Evolutionary conservation across 2,329 filamentous ascomycete genomes (phyloP), one percentile per base, ranked within the genome.

Genomic region (Paraphaeosphaeria minitans): DNA sequence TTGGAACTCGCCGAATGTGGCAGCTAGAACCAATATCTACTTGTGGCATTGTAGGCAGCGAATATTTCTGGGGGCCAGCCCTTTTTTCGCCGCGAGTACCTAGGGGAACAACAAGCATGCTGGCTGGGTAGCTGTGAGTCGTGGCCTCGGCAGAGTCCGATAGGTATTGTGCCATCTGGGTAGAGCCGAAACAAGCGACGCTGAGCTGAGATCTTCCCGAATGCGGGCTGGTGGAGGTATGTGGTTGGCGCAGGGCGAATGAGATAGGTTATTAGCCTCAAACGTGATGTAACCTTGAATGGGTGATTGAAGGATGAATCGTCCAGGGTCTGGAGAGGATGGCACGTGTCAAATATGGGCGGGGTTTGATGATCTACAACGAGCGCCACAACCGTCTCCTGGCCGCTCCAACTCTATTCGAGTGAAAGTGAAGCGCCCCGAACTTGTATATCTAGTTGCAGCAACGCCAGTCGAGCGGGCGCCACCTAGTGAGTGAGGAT

Each of bases 1-100:
- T 27, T 41, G 13, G 49, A 14, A 51, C 41, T 42, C 21, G 49
- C 49, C 49, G 2, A 52, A 42, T 42, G 21, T 42, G 49, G 49
- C 49, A 52, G 49, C 49, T 37, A 8, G 6, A 35, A 31, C 33
- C 31, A 39, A 13, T 27, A 6, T 6, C 6, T 27, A 6, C 24
- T 27, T 27, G 24, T 27, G 6, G 24, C 6, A 16, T n/a, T 16
- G n/a, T 22, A 21, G 49, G 22, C 12, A 29, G 27, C 22, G 9
- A 14, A 2, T 12, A 27, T 14, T 6, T 29, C n/a, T 10, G 13
- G 12, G 14, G 21, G 9, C 13, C 49, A 24, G 4, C 2, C 9
- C 10, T 4, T 12, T 24, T 19, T 41, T 52, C 22, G 37, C 10
- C 22, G 35, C 35, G 35, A n/a, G n/a, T n/a, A n/a, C 49, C 19